Evolutionary conservation across 768 basidiomycete genomes (phyloP).

Genomic region (Coprinopsis sp.): DNA sequence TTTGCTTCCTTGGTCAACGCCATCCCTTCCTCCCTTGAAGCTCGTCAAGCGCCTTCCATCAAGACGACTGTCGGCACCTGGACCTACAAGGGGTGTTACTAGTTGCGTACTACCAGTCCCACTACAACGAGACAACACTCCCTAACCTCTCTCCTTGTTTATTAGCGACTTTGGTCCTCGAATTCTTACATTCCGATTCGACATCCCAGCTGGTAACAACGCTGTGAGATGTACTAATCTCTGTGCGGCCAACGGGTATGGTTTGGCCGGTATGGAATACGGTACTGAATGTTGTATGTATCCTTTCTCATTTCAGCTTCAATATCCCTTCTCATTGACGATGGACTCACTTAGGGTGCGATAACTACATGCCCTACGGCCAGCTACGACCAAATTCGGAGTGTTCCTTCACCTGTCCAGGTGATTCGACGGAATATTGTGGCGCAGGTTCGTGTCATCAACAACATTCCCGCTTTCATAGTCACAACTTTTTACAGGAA

Average conservation of each 20-base stretch:
- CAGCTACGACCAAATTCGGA: conserved; percentile 16
- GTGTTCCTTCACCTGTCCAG: conserved; percentile 42
- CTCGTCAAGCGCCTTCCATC: conserved; percentile 9
- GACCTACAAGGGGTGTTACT: conserved; percentile 14
- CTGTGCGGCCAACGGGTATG: conserved; percentile 22
- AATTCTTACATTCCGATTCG: conserved; percentile 12
- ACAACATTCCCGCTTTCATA: no score
- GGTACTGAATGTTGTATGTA: conserved; percentile 24
- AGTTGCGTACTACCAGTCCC: background rate
- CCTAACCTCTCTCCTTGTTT: background rate
- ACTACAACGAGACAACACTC: background rate
- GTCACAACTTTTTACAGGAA: no score
- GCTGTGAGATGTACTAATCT: conserved; percentile 13
- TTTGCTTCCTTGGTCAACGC: no score
- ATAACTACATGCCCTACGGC: conserved; percentile 16
- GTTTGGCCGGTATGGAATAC: conserved; percentile 51
- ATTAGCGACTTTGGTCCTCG: conserved; percentile 15
- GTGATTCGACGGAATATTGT: conserved; percentile 39
- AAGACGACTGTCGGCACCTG: conserved; percentile 15
- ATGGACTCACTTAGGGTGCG: conserved; percentile 14
- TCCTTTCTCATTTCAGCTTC: background rate
- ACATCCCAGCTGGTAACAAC: conserved; percentile 4
- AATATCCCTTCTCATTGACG: no score
- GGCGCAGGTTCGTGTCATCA: no score
- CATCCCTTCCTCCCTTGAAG: background rate